Percentiles rank a stretch among this genome's conserved stretches.
Conservation (phyloP, 1,139 yeast species). For the Hansenula sp. region DNA sequence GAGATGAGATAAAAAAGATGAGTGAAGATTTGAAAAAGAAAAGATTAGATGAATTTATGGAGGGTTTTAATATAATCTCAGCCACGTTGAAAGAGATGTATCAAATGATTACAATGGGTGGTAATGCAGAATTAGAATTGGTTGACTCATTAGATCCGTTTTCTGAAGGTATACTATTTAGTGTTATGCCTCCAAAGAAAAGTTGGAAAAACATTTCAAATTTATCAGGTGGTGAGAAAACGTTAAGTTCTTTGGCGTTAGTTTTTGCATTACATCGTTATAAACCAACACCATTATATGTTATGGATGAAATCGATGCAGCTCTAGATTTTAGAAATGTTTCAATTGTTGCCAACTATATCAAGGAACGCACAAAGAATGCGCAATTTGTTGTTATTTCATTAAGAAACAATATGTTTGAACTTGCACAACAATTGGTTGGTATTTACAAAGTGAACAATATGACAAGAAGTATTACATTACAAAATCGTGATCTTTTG, state of each 20-base stretch:
- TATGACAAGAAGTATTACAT: constrained; percentile 81
- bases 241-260: constrained; percentile 88
- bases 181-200: constrained; percentile 99
- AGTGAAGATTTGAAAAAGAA: constrained; percentile 71
- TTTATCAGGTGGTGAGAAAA: constrained; percentile 96
- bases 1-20: constrained; percentile 62
- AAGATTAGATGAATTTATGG: constrained; percentile 87
- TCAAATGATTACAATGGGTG: constrained; percentile 98
- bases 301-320: constrained; percentile 99
- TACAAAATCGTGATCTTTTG: constrained; percentile 56
- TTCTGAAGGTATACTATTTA: constrained; percentile 91
- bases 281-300: constrained; percentile 96
- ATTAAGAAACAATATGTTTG: constrained; percentile 95
- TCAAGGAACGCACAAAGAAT: constrained; percentile 90
- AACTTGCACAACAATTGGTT: constrained; percentile 86
- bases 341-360: constrained; percentile 94
- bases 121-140: constrained; percentile 94
- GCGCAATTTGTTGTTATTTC: constrained; percentile 97
- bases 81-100: constrained; percentile 93
- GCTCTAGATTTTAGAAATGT: constrained; percentile 97
- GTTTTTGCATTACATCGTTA: constrained; percentile 96
- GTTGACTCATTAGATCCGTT: constrained; percentile 98
- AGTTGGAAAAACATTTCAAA: constrained; percentile 96
- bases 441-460: constrained; percentile 94
- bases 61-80: constrained; percentile 85